phyloP scores from a whole-genome alignment of 495 filamentous ascomycete genomes.

The Aspergillus taichungensis region DNA sequence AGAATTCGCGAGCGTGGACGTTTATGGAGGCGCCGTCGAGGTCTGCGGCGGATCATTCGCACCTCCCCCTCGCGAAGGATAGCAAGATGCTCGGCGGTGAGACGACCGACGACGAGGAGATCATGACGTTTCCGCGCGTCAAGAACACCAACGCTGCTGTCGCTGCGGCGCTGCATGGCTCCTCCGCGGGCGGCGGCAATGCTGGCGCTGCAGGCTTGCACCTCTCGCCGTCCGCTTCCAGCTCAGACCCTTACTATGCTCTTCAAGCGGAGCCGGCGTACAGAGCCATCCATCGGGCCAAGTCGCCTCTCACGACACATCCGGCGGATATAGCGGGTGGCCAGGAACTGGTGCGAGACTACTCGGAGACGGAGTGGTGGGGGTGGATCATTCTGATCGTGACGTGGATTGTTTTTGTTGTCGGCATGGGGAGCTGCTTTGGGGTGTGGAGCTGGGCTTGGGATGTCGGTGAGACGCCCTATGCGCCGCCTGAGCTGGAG shows the following conservation, averaged over 20 bases:
- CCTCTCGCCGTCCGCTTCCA: slow-evolving; percentile 44
- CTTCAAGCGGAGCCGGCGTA: slow-evolving; percentile 28
- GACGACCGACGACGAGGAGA: slow-evolving; percentile 72
- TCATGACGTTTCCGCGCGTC: slow-evolving; percentile 46
- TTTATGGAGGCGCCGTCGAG: slow-evolving; percentile 17
- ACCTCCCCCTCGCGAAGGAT: slow-evolving; percentile 15
- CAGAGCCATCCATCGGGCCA: slow-evolving; percentile 40
- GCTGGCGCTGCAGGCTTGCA: slow-evolving; percentile 14
- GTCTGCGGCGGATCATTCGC: slow-evolving; percentile 7
- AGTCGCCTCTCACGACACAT: slow-evolving; percentile 51
- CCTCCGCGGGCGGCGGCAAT: slow-evolving; percentile 8
- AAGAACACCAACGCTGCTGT: slow-evolving; percentile 15
- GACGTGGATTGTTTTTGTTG: slow-evolving; percentile 91
- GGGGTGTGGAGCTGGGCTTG: slow-evolving; percentile 99
- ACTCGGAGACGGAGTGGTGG: slow-evolving; percentile 92
- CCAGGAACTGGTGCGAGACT: slow-evolving; percentile 58
- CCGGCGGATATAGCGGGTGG: slow-evolving; percentile 27
- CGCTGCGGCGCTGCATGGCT: slow-evolving; percentile 19
- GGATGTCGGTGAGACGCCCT: slow-evolving; percentile 95
- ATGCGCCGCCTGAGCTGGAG: slow-evolving; percentile 85
- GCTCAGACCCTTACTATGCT: slow-evolving; percentile 61
- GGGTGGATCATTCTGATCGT: slow-evolving; percentile 83
- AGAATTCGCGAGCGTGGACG: slow-evolving; percentile 16
- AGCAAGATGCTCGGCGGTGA: slow-evolving; percentile 48
- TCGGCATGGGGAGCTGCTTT: slow-evolving; percentile 89